Evolutionary conservation across 208 protist species (phyloP).

Genomic region (Trichomonas tenax): DNA sequence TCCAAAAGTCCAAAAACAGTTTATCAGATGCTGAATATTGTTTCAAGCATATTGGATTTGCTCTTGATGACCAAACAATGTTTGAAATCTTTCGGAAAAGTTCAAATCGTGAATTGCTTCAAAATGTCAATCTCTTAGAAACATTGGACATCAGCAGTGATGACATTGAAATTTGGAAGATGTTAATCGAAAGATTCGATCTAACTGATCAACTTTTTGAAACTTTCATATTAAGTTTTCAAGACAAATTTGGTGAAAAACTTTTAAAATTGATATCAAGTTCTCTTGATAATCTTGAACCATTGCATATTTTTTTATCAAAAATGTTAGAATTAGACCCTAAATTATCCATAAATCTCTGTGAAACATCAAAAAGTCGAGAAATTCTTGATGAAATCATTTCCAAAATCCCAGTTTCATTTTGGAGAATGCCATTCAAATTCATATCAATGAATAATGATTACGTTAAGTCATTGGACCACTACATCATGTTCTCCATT

Average conservation of each 20-base stretch:
- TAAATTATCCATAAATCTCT: not conserved
- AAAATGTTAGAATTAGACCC: not conserved
- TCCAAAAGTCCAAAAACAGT: not conserved
- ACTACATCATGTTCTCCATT: not conserved
- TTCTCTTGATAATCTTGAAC: not conserved
- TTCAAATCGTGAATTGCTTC: not conserved
- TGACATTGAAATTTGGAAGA: not conserved
- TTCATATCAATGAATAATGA: no score
- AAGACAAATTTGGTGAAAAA: not conserved
- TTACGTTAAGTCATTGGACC: no score
- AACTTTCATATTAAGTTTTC: not conserved
- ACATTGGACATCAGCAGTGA: not conserved
- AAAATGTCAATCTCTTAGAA: not conserved
- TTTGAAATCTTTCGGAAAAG: not conserved
- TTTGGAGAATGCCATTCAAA: no score
- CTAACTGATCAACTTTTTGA: not conserved
- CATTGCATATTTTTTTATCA: not conserved
- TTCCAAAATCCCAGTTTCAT: no score
- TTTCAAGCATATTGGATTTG: not conserved
- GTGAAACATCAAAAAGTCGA: not conserved
- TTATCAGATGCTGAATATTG: not conserved
- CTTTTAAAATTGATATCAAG: not conserved
- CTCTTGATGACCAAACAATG: not conserved
- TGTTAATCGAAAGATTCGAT: not conserved
- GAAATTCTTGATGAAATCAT: no score